Evolutionary conservation across 192 early-diverging fungal species (phyloP).

Genomic region (Gonapodya sp.): DNA sequence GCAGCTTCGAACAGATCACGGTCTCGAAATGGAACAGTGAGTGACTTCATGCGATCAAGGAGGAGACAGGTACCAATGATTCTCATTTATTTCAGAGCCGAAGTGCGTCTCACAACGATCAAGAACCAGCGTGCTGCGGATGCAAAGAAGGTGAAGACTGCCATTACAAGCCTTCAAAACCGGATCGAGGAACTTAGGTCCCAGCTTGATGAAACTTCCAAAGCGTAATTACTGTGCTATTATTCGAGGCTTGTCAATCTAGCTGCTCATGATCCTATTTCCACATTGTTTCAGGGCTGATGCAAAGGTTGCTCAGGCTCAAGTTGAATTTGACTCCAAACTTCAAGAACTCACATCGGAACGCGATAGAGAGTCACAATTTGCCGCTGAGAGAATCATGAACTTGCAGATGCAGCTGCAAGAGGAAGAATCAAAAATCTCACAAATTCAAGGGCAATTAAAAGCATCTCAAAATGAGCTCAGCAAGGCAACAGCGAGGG

Average conservation of each 20-base stretch:
- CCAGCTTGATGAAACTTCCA: neutral
- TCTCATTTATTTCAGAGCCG: neutral
- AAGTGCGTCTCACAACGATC: neutral
- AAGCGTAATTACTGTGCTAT: neutral
- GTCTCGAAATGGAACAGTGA: neutral
- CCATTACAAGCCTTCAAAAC: neutral
- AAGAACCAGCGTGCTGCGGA: neutral
- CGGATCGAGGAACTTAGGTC: neutral
- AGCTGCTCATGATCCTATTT: neutral
- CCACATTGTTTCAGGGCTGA: neutral
- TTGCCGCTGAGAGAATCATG: neutral
- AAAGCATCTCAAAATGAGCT: neutral
- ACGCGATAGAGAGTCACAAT: neutral
- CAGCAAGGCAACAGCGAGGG: neutral
- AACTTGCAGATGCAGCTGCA: neutral
- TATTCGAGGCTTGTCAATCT: neutral
- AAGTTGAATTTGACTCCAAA: neutral
- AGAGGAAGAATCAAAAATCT: neutral
- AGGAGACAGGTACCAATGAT: neutral
- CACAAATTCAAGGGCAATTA: neutral
- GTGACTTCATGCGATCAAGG: neutral
- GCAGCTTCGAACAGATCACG: neutral
- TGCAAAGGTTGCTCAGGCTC: neutral
- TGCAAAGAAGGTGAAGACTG: constrained; percentile 4
- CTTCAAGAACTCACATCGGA: neutral